A percentile compares a stretch with the other conserved stretches of the same genome.
These are phyloP conservation scores for Mrakia frigida DNA, from an alignment of 768 basidiomycete species.

Conservation along the genomic window DNA sequence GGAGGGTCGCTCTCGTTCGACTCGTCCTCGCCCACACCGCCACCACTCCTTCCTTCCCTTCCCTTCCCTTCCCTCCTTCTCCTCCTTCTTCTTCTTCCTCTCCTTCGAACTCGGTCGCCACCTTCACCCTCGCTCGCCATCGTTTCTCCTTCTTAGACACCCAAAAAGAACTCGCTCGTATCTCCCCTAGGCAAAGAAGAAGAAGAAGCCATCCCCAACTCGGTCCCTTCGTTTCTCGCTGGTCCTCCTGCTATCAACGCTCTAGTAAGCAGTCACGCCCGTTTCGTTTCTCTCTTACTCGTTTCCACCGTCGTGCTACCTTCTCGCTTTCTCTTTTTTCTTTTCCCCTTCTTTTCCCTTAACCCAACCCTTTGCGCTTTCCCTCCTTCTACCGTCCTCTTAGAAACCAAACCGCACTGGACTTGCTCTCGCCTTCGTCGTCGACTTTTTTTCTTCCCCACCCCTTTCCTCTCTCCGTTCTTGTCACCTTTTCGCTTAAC, in stretches of 20 bases:
- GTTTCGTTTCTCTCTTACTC: too few relatives aligned
- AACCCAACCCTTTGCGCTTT: too few relatives aligned
- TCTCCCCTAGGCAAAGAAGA: not conserved
- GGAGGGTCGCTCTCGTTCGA: too few relatives aligned
- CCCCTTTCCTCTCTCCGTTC: not conserved
- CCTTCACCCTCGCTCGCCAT: not conserved
- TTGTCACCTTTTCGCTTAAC: slow-evolving; percentile 7
- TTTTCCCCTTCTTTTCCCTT: too few relatives aligned
- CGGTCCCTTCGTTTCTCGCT: too few relatives aligned
- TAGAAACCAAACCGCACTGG: not conserved
- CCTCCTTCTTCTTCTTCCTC: slow-evolving; percentile 87
- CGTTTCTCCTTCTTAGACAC: not conserved
- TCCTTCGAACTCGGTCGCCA: slow-evolving; percentile 44
- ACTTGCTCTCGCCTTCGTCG: slow-evolving; percentile 55
- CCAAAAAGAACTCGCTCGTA: not conserved
- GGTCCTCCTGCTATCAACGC: too few relatives aligned
- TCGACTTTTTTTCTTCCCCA: slow-evolving; percentile 54
- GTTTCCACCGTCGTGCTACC: too few relatives aligned
- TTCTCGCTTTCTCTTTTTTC: too few relatives aligned
- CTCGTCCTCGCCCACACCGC: not conserved
- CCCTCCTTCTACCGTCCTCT: not conserved
- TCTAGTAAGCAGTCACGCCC: too few relatives aligned
- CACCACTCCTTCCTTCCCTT: not conserved
- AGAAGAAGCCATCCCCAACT: too few relatives aligned
- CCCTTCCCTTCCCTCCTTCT: slow-evolving; percentile 34